Percentiles rank a stretch among this genome's conserved stretches.
Evolutionary conservation across 345 rosid genomes (phyloP).

Genomic region (Salix arbutifolia): DNA sequence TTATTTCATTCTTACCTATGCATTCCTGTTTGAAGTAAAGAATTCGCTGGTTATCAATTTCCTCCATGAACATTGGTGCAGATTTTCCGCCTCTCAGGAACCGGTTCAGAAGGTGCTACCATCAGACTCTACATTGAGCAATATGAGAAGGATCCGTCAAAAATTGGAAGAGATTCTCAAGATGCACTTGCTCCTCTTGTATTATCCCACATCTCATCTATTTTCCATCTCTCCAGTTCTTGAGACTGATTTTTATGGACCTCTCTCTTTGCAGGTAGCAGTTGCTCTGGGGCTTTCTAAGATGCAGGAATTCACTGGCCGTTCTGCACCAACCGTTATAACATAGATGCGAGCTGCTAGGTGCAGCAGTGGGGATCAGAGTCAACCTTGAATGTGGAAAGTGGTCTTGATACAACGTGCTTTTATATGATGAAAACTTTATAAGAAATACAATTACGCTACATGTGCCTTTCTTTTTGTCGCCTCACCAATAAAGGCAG

Average conservation of each 20-base stretch:
- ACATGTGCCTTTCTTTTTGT: neutral
- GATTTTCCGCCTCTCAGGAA: conserved; percentile 98
- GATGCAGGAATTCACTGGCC: conserved; percentile 88
- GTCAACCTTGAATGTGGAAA: neutral
- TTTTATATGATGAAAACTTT: neutral
- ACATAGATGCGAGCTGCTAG: conserved; percentile 37
- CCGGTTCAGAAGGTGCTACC: conserved; percentile 98
- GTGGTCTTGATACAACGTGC: neutral
- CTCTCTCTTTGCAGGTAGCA: conserved; percentile 58
- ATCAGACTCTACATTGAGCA: conserved; percentile 96
- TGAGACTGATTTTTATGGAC: conserved; percentile 12
- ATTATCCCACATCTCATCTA: conserved; percentile 14
- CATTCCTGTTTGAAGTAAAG: neutral
- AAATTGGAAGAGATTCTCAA: conserved; percentile 80
- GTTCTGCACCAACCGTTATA: conserved; percentile 92
- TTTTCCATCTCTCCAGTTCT: neutral
- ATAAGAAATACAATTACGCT: neutral
- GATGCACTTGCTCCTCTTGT: conserved; percentile 93
- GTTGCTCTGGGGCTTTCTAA: conserved; percentile 88
- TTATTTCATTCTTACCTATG: neutral
- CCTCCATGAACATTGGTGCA: conserved; percentile 23
- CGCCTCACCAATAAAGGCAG: neutral
- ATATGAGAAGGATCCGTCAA: conserved; percentile 87
- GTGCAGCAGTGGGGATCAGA: neutral
- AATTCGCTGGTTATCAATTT: neutral